A percentile compares a stretch with the other conserved stretches of the same genome.
Evolutionary conservation across 2,329 filamentous ascomycete species (phyloP).

Genomic region (Pestalotiopsis sp.): DNA sequence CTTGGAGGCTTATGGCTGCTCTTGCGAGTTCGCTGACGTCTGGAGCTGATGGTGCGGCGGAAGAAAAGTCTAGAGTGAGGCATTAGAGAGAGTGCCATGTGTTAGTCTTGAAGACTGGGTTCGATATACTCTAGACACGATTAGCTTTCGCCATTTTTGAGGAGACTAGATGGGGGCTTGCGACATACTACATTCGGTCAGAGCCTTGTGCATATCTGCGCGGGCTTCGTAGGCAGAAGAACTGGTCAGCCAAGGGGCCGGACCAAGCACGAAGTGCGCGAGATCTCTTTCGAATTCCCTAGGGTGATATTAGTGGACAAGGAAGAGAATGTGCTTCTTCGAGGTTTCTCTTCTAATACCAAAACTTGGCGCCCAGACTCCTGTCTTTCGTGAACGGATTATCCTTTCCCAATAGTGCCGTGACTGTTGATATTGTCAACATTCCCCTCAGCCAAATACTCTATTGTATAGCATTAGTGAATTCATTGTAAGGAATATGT

Average conservation of each 20-base stretch:
- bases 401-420: not conserved
- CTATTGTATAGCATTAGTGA: not conserved
- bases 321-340: not conserved
- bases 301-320: not conserved
- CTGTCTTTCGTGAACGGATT: not conserved
- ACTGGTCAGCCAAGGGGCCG: not conserved
- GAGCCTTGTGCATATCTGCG: conserved; percentile 3
- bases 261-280: not conserved
- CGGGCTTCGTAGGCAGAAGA: not conserved
- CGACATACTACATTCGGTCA: conserved; percentile 9
- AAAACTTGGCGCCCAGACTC: not conserved
- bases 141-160: not conserved
- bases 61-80: not conserved
- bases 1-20: not conserved
- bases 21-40: not conserved
- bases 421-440: not conserved
- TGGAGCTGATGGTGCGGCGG: not conserved
- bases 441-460: not conserved
- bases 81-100: not conserved
- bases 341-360: not conserved
- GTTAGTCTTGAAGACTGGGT: not conserved
- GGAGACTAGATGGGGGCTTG: too few relatives aligned
- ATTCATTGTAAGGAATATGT: too few relatives aligned
- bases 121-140: not conserved
- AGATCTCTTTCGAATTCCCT: not conserved